Evolutionary conservation across 2,329 filamentous ascomycete species (phyloP).

Genomic region (Clonostachys solani): DNA sequence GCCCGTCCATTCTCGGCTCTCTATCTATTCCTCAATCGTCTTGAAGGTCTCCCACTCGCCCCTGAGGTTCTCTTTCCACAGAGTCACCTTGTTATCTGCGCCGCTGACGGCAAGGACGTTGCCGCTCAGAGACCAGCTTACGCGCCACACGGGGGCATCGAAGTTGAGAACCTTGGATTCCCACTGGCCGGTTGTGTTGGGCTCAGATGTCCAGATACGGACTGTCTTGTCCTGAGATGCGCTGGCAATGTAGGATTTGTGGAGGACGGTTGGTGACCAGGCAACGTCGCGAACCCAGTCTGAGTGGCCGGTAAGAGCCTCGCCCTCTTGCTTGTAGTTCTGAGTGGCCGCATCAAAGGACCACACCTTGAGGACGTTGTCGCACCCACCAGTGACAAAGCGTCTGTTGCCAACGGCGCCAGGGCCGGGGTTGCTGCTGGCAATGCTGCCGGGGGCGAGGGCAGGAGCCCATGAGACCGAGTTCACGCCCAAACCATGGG

Average conservation of each 20-base stretch:
- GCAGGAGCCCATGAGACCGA: conserved; percentile 93
- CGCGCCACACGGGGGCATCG: conserved; percentile 87
- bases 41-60: conserved; percentile 98
- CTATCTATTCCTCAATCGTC: conserved; percentile 78
- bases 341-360: conserved; percentile 64
- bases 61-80: conserved; percentile 98
- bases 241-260: conserved; percentile 94
- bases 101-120: conserved; percentile 94
- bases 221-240: conserved; percentile 97
- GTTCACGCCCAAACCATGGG: conserved; percentile 92
- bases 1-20: conserved; percentile 1
- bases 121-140: conserved; percentile 95
- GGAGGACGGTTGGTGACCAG: conserved; percentile 92
- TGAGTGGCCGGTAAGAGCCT: conserved; percentile 72
- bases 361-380: conserved; percentile 95
- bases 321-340: conserved; percentile 57
- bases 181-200: conserved; percentile 65
- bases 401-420: conserved; percentile 64
- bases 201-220: conserved; percentile 87
- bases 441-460: conserved; percentile 76
- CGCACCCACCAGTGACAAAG: conserved; percentile 92
- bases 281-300: conserved; percentile 98
- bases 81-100: conserved; percentile 90
- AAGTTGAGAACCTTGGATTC: conserved; percentile 81
- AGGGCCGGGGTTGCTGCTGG: conserved; percentile 62